Evolutionary conservation across 1,284 basidiomycete genomes (phyloP), one percentile per base, ranked within the genome.

Genomic region (Paramarasmius palmivorus): DNA sequence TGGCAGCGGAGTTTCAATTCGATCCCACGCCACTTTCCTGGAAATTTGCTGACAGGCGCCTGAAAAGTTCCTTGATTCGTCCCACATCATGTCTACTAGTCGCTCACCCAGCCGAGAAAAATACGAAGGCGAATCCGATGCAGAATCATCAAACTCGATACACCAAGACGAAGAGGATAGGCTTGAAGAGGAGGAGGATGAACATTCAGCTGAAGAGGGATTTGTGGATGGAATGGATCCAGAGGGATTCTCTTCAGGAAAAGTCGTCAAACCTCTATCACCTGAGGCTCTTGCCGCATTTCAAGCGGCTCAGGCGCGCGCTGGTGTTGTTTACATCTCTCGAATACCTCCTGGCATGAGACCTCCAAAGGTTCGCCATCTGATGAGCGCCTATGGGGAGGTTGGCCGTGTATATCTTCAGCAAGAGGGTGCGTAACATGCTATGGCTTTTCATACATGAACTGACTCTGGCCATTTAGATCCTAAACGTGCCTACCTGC

Each of bases 311-410:
- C 86, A 88, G 62, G 82, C 86, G 38, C 77, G 77, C 26, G 81
- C 91, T 36, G 96, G 93, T 0, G 87, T 99, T 55, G 75, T 99
- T 45, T 99, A 98, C 71, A 93, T 99, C 52, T 97, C 94, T 15
- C 82, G 96, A 37, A 90, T 99, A 64, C 97, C 97, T 1, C 96
- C 95, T n/a, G 97, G 95, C 1, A 99, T 99, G 97, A 93, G 91
- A 22, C 95, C 96, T 22, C 82, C 92, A 25, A 99, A 99, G 72
- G 93, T 99, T 37, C 88, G 94, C 55, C 94, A 99, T 74, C 77
- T 98, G 39, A 90, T 95, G 88, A 86, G 83, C 59, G 80, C 81
- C 32, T 87, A 93, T 67, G 93, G 93, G 3, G 90, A 92, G 53
- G 75, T 94, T 3, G 92, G 91, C 1, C 79, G 90, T 51, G 88